These are phyloP conservation scores for Yamadazyma sp. DNA, from an alignment of 805 yeast genomes.

Conservation along the genomic window DNA sequence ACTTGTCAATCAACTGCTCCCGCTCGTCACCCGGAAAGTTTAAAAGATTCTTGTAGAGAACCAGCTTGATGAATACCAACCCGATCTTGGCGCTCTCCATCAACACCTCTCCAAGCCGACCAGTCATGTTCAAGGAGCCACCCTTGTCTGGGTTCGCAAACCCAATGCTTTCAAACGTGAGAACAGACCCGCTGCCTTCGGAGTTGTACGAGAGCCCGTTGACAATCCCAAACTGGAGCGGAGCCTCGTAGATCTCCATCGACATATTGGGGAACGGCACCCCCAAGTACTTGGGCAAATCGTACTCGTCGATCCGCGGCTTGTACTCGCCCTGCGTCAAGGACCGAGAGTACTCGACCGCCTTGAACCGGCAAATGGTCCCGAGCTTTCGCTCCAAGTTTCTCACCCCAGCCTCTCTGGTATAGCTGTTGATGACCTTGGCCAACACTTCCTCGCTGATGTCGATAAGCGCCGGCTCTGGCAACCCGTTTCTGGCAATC, in stretches of 20 bases:
- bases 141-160: conserved; percentile 44
- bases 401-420: conserved; percentile 86
- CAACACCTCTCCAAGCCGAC: conserved; percentile 77
- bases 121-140: conserved; percentile 62
- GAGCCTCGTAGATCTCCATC: conserved; percentile 26
- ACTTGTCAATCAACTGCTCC: conserved; percentile 37
- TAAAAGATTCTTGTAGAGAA: conserved; percentile 36
- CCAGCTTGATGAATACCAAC: conserved; percentile 64
- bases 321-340: conserved; percentile 29
- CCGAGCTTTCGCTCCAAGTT: conserved; percentile 74
- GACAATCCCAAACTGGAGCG: conserved; percentile 61
- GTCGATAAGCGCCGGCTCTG: conserved; percentile 36
- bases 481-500: conserved; percentile 63
- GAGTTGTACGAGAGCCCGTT: conserved; percentile 87
- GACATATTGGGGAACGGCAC: conserved; percentile 47
- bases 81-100: conserved; percentile 83
- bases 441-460: conserved; percentile 57
- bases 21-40: conserved; percentile 30
- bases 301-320: conserved; percentile 47
- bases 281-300: conserved; percentile 70
- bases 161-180: conserved; percentile 75
- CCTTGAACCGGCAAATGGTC: conserved; percentile 75
- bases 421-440: conserved; percentile 64
- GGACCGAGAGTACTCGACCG: conserved; percentile 59
- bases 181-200: conserved; percentile 80